These are phyloP conservation scores for Podospora tetraspora DNA, from an alignment of 495 filamentous ascomycete species.

Conservation along the genomic window DNA sequence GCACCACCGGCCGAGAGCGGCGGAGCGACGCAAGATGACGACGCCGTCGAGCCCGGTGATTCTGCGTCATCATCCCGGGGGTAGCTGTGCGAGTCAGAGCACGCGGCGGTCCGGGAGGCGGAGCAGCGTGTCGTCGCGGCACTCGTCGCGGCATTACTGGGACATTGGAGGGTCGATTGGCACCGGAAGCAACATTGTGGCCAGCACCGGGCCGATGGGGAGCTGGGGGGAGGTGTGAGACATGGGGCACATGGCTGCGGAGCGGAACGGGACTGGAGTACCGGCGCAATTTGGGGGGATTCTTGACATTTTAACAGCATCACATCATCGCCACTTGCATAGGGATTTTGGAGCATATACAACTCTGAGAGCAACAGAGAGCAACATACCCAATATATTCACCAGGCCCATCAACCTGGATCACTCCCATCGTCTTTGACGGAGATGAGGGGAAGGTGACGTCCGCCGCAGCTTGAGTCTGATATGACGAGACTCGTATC, in stretches of 20 bases:
- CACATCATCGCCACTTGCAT: neutral
- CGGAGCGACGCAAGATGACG: conserved; percentile 49
- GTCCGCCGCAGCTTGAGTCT: neutral
- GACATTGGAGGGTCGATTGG: conserved; percentile 75
- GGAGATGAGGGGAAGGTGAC: neutral
- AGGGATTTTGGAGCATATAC: neutral
- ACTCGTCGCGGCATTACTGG: conserved; percentile 66
- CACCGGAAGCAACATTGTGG: conserved; percentile 59
- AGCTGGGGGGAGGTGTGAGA: conserved; percentile 66
- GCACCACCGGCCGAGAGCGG: conserved; percentile 40
- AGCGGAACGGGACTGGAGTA: neutral
- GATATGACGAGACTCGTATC: neutral
- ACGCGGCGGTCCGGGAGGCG: conserved; percentile 56
- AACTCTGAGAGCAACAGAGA: neutral
- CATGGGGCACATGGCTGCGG: neutral
- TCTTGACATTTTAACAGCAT: neutral
- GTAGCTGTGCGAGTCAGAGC: conserved; percentile 76
- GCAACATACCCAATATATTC: neutral
- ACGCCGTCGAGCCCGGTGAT: conserved; percentile 42
- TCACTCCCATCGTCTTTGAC: neutral
- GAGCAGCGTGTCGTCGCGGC: conserved; percentile 57
- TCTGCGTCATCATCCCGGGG: conserved; percentile 51
- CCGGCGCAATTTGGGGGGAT: neutral
- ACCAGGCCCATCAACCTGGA: neutral
- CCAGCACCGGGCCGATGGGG: conserved; percentile 59